Conservation (phyloP, 2,329 filamentous ascomycete genomes). For the Fusarium pseudonygamai region DNA sequence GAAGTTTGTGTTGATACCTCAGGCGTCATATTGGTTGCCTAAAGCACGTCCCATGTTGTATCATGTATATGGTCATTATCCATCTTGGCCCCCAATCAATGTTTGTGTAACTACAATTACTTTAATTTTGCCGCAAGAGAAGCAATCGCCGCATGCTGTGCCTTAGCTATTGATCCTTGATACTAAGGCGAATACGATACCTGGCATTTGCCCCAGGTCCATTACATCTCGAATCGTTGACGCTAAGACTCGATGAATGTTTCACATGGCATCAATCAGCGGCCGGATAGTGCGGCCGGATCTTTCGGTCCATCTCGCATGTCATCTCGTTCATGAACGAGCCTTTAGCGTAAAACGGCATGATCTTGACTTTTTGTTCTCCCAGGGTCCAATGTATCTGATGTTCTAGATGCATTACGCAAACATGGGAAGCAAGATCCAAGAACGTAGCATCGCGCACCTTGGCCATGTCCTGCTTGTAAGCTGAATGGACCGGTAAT, state of each 20-base stretch:
- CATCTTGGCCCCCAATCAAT: neutral
- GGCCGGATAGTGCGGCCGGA: neutral
- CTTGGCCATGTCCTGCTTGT: neutral
- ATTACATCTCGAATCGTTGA: neutral
- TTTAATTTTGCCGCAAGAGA: neutral
- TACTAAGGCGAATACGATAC: too few species aligned
- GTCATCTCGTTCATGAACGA: neutral
- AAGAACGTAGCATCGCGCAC: neutral
- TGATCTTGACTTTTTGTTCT: neutral
- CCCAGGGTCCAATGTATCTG: neutral
- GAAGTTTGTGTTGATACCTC: neutral
- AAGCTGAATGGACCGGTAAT: neutral
- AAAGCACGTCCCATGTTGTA: neutral
- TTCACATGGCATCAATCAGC: rapidly evolving
- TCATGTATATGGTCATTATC: neutral
- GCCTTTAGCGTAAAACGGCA: neutral
- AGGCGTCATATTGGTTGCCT: neutral
- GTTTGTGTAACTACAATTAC: rapidly evolving
- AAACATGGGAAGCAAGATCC: neutral
- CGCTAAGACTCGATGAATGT: neutral
- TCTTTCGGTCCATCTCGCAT: neutral
- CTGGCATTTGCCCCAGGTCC: neutral
- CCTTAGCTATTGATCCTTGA: neutral
- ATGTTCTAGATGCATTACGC: neutral
- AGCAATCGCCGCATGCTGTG: neutral